Base-by-base conservation (phyloP, 2,329 filamentous ascomycete species). In the Monilinia polystroma region DNA sequence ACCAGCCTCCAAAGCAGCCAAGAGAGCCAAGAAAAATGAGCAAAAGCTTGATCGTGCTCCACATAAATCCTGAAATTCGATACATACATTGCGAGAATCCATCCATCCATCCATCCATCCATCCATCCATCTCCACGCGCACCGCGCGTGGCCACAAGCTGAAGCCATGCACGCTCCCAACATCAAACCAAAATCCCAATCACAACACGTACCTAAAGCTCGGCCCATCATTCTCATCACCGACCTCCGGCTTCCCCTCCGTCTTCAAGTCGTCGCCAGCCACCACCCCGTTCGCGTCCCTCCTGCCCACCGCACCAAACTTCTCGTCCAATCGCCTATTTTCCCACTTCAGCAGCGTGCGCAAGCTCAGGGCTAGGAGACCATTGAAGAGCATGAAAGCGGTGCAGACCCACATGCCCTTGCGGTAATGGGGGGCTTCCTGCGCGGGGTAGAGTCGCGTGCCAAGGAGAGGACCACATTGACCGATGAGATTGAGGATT, bases 401-500 rank as follows among this genome's bases (percentile, higher is more conserved):
- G 0, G 87, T 83, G 70, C 87, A 89, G 3, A 88, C 83, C 66
- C 80, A 80, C 77, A 84, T 83, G 0, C 88, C 88, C 2, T 84
- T 86, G 1, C 79, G 75, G 3, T 80, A 77, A 66, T 84, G 85
- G 6, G 80, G 80, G 0, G 79, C 79, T 0, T 80, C 80, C 0
- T 77, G 75, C 0, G 75, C 53, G 1, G 87, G 87, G 70, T 89
- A 91, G 11, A 90, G 72, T 57, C 87, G 83, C 3, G 87, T 90
- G 4, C 87, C 88, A 7, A 90, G 75, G 18, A 89, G 77, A 2
- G 87, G 86, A 0, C 86, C 86, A 68, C 84, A 84, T 74, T 89
- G 90, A 0, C 88, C 89, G 53, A 91, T 80, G 70, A 89, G 78
- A 73, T 90, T 90, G 58, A 88, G 78, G n/a, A 91, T 81, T 11